Evolutionary conservation across 495 filamentous ascomycete genomes (phyloP).

Genomic region (Mytilinidion resinicola): DNA sequence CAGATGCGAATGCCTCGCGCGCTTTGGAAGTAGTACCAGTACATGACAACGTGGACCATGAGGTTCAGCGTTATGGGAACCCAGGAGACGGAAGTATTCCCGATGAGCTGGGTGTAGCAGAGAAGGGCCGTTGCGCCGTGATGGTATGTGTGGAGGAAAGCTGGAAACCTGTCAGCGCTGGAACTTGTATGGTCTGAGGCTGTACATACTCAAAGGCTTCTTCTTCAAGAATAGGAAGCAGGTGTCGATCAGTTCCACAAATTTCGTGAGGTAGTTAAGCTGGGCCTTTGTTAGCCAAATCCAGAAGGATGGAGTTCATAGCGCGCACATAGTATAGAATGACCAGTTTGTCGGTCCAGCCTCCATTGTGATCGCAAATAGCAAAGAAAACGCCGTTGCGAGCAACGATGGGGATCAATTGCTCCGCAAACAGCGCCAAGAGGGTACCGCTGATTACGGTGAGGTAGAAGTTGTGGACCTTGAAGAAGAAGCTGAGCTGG

Average conservation of each 20-base stretch:
- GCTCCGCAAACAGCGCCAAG: constrained; percentile 65
- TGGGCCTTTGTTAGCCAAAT: constrained; percentile 40
- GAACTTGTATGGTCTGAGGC: neutral
- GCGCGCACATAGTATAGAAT: constrained; percentile 70
- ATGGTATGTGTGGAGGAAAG: constrained; percentile 84
- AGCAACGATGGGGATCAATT: constrained; percentile 61
- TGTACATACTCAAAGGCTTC: constrained; percentile 66
- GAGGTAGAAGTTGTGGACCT: constrained; percentile 76
- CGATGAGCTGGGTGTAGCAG: constrained; percentile 79
- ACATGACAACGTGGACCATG: constrained; percentile 69
- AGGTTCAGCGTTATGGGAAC: constrained; percentile 72
- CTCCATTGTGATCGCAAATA: constrained; percentile 63
- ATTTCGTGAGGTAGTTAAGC: constrained; percentile 82
- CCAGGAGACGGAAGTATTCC: constrained; percentile 73
- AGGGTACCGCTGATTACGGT: constrained; percentile 63
- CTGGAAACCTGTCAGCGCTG: constrained; percentile 38
- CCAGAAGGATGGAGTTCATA: neutral
- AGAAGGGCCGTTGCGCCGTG: constrained; percentile 78
- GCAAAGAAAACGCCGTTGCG: constrained; percentile 64
- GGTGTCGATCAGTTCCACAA: constrained; percentile 74
- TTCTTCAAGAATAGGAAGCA: constrained; percentile 81
- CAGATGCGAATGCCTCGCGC: constrained; percentile 74
- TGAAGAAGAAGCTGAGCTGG: constrained; percentile 62
- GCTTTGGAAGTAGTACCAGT: constrained; percentile 75
- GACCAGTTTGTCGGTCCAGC: constrained; percentile 73